A percentile compares a stretch with the other conserved stretches of the same genome.
Evolutionary conservation across 352 stramenopile species (phyloP).

Genomic region (Pelagophyceae sp.): DNA sequence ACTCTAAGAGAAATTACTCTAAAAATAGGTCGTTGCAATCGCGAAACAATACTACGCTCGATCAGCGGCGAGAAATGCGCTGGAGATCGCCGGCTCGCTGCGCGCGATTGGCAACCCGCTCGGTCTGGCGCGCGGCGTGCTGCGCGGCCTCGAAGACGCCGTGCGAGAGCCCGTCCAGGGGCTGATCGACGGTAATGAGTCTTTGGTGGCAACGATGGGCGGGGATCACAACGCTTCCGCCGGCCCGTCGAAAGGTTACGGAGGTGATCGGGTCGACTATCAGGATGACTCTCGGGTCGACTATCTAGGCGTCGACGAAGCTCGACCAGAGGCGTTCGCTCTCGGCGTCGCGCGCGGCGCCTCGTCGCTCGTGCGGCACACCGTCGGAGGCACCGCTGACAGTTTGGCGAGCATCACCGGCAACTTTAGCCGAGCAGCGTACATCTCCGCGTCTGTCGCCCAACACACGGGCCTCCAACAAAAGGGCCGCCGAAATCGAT

Average conservation of each 20-base stretch:
- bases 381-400: constrained; percentile 34
- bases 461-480: neutral
- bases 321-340: constrained; percentile 31
- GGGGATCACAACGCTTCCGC: neutral
- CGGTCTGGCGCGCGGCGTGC: constrained; percentile 31
- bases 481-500: neutral
- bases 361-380: constrained; percentile 30
- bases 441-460: neutral
- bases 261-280: neutral
- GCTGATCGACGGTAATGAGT: constrained; percentile 21
- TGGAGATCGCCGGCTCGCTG: constrained; percentile 29
- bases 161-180: constrained; percentile 33
- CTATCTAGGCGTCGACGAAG: no score
- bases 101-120: constrained; percentile 39
- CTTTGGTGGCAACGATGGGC: neutral
- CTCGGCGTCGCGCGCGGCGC: constrained; percentile 30
- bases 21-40: no score
- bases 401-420: constrained; percentile 30
- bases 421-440: neutral
- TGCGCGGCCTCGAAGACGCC: constrained; percentile 28
- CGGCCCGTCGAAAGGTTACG: neutral
- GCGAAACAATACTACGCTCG: constrained; percentile 6
- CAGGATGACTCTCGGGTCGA: neutral
- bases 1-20: no score
- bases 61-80: neutral